phyloP scores from a whole-genome alignment of 2,329 filamentous ascomycete genomes.

The Aspergillus latus region DNA sequence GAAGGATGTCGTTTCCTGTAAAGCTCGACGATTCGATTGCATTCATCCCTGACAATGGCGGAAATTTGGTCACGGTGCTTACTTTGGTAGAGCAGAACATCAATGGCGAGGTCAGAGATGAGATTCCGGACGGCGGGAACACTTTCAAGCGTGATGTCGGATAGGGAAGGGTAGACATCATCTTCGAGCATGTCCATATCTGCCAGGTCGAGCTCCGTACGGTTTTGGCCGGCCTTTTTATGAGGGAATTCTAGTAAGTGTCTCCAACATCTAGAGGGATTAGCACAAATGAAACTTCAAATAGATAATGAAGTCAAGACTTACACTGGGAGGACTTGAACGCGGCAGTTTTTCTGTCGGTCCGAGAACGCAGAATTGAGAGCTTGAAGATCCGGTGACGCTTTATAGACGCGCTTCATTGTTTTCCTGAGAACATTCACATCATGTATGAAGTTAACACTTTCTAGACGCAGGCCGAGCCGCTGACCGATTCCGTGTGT shows the following conservation, averaged over 20 bases:
- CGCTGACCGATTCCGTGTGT: constrained; percentile 93
- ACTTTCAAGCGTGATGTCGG: constrained; percentile 88
- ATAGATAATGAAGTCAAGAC: constrained; percentile 12
- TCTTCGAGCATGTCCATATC: constrained; percentile 65
- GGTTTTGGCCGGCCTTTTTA: constrained; percentile 71
- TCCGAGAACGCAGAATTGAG: constrained; percentile 75
- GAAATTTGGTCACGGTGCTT: constrained; percentile 88
- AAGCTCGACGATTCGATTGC: constrained; percentile 80
- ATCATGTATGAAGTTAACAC: constrained; percentile 93
- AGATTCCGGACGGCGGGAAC: constrained; percentile 87
- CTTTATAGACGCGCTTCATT: constrained; percentile 79
- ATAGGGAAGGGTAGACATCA: constrained; percentile 82
- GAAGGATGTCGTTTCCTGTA: constrained; percentile 82
- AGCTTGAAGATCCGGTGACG: constrained; percentile 81
- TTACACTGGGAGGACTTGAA: constrained; percentile 84
- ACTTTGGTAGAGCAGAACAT: constrained; percentile 90
- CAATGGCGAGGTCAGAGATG: constrained; percentile 85
- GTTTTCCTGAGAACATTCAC: constrained; percentile 89
- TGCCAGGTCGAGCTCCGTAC: constrained; percentile 76
- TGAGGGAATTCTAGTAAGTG: constrained; percentile 93
- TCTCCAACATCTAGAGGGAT: constrained; percentile 63
- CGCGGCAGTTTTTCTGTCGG: constrained; percentile 76
- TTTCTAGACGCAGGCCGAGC: constrained; percentile 81
- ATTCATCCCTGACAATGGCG: constrained; percentile 78
- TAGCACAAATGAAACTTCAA: constrained; percentile 16